Evolutionary conservation across 2,329 filamentous ascomycete species (phyloP), one percentile per base, ranked within the genome.

Genomic region (Dryadomyces quercivorus): DNA sequence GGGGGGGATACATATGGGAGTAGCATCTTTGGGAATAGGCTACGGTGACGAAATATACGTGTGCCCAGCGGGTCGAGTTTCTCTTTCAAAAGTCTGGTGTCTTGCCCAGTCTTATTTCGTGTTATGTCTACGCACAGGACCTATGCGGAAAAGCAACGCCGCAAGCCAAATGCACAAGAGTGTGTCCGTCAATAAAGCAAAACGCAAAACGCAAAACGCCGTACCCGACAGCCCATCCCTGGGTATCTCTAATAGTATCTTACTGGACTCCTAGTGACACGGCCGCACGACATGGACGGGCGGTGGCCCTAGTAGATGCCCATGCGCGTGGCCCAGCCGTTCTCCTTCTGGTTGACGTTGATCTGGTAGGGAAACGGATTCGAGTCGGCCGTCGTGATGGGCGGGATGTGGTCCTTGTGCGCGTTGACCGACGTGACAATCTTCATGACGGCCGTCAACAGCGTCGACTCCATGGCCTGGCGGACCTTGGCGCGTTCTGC

Each of bases 311-410:
- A 86, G 66, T 87, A 88, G 57, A 89, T 81, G 26, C 88, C 86
- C 70, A 92, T 89, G 43, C 87, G 78, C 55, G 84, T 80, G 50
- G 87, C 82, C 88, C 89, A 92, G 52, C 58, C 56, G 49, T 86
- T 84, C 57, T 84, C 78, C 64, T 88, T 88, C 55, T 88, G 88
- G 65, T 95, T 93, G 56, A 97, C 82, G 58, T 85, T 80, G 65
- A 97, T 95, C 68, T 91, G 86, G 70, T 95, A 97, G 0, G 92
- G 92, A 65, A 97, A 98, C 0, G 93, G 92, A 67, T 97, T 97
- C 50, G 86, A 76, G 59, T 92, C 88, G 65, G 84, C 90, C 21
- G 90, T 93, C 9, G 90, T 96, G 63, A 97, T 97, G 51, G 92
- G 93, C 1, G 93, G 93, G 60, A 98, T 97, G 69, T 97, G 93